phyloP scores from a whole-genome alignment of 306 rosid species.

The Quercus rubra region DNA sequence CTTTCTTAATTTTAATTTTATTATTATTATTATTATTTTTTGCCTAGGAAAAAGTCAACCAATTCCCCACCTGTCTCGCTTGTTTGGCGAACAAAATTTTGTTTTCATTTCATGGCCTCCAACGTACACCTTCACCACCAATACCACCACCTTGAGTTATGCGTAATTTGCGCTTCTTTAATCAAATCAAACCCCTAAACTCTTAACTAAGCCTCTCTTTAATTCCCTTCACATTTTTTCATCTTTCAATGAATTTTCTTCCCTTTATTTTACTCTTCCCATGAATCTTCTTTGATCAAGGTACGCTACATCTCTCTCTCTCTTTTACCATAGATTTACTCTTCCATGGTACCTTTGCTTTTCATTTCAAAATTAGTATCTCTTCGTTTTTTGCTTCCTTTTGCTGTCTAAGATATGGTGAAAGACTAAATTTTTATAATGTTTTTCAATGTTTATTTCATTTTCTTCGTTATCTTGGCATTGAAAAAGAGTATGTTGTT shows the following conservation, averaged over 20 bases:
- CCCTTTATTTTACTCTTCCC: conserved; percentile 38
- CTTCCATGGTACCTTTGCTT: conserved; percentile 24
- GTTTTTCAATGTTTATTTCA: background rate
- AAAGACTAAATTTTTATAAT: background rate
- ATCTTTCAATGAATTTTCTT: conserved; percentile 21
- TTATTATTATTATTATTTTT: background rate
- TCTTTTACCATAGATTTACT: conserved; percentile 23
- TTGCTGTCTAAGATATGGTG: background rate
- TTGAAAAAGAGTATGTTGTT: background rate
- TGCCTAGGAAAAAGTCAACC: conserved; percentile 32
- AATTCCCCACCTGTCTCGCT: conserved; percentile 19
- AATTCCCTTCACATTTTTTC: conserved; percentile 3
- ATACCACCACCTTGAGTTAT: conserved; percentile 8
- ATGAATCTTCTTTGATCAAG: conserved; percentile 44
- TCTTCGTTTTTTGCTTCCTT: conserved; percentile 14
- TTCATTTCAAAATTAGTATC: background rate
- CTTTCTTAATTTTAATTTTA: too few species aligned
- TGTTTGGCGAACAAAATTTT: conserved; percentile 14
- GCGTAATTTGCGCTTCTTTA: conserved; percentile 37
- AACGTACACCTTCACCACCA: conserved; percentile 8
- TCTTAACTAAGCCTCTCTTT: background rate
- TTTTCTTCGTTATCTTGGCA: background rate
- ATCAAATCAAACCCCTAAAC: conserved; percentile 12
- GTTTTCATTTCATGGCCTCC: conserved; percentile 37
- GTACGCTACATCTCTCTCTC: conserved; percentile 39